Percentiles rank a stretch among this genome's conserved stretches.
Conservation (phyloP, 1,139 yeast species). For the Saccharomyces hybrid region DNA sequence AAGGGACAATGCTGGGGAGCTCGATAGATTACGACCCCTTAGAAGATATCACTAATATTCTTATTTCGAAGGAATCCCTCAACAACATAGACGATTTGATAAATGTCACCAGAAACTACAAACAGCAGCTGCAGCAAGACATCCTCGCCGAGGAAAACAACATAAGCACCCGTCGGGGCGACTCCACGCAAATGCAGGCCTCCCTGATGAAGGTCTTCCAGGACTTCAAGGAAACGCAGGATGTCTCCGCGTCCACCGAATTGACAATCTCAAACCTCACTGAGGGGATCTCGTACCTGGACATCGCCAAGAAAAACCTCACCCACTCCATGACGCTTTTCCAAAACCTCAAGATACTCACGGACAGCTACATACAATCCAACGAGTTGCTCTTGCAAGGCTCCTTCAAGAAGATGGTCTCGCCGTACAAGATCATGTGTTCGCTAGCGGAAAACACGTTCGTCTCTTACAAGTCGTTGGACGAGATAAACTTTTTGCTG, state of each 20-base stretch:
- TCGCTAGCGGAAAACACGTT: conserved; percentile 66
- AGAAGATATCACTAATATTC: conserved; percentile 33
- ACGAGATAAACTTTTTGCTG: conserved; percentile 67
- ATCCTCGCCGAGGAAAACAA: conserved; percentile 33
- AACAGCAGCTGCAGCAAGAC: conserved; percentile 34
- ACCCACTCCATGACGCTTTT: conserved; percentile 79
- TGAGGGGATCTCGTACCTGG: conserved; percentile 66
- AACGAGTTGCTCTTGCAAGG: conserved; percentile 40
- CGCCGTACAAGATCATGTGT: conserved; percentile 65
- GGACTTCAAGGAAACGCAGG: conserved; percentile 40
- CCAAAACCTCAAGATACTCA: conserved; percentile 78
- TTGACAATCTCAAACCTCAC: conserved; percentile 62
- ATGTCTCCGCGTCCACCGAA: conserved; percentile 51
- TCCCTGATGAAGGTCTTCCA: conserved; percentile 29
- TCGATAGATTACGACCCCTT: conserved; percentile 35
- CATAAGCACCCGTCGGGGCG: conserved; percentile 17
- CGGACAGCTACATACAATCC: conserved; percentile 67
- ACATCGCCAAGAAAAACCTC: conserved; percentile 72
- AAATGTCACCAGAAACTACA: conserved; percentile 38
- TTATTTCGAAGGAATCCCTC: conserved; percentile 39
- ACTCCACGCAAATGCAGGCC: conserved; percentile 9
- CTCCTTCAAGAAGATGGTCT: conserved; percentile 60
- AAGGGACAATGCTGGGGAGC: conserved; percentile 13
- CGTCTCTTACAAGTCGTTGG: conserved; percentile 74
- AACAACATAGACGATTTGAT: conserved; percentile 43